Percentiles rank a stretch among this genome's conserved stretches.
Conservation (phyloP, 495 filamentous ascomycete species). For the Astrothelium macrocarpum region DNA sequence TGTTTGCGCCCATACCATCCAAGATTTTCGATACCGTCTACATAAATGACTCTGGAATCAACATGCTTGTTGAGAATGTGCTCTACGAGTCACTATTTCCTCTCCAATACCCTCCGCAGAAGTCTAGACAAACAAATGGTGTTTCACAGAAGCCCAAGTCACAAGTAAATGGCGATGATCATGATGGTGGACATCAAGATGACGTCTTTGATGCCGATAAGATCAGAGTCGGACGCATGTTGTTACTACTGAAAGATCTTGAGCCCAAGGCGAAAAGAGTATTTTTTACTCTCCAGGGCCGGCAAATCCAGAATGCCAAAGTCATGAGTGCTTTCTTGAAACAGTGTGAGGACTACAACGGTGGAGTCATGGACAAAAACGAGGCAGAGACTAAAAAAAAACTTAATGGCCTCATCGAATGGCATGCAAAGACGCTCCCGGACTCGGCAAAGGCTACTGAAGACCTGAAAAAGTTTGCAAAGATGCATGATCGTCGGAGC, state of each 20-base stretch:
- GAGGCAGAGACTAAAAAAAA: constrained; percentile 58
- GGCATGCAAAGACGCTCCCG: constrained; percentile 61
- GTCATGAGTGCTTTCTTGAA: constrained; percentile 63
- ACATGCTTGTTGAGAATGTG: constrained; percentile 73
- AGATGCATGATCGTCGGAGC: constrained; percentile 77
- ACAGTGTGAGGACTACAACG: constrained; percentile 77
- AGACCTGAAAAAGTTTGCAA: constrained; percentile 84
- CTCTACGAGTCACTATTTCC: constrained; percentile 79
- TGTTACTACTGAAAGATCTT: constrained; percentile 68
- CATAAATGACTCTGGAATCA: constrained; percentile 80
- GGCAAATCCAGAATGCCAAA: constrained; percentile 59
- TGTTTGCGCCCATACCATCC: constrained; percentile 69
- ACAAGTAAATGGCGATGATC: constrained; percentile 30
- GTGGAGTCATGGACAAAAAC: constrained; percentile 68
- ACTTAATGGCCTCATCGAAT: constrained; percentile 57
- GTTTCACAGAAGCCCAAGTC: not conserved
- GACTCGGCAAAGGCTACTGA: constrained; percentile 55
- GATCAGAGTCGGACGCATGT: constrained; percentile 73
- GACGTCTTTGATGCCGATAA: constrained; percentile 64
- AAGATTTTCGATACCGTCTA: constrained; percentile 84
- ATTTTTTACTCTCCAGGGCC: constrained; percentile 75
- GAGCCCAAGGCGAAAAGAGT: constrained; percentile 73
- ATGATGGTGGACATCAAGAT: constrained; percentile 39
- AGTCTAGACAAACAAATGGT: constrained; percentile 47
- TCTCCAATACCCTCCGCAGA: constrained; percentile 71